Conservation (phyloP, 305 asterid genomes). For the Fraxinus latifolia region DNA sequence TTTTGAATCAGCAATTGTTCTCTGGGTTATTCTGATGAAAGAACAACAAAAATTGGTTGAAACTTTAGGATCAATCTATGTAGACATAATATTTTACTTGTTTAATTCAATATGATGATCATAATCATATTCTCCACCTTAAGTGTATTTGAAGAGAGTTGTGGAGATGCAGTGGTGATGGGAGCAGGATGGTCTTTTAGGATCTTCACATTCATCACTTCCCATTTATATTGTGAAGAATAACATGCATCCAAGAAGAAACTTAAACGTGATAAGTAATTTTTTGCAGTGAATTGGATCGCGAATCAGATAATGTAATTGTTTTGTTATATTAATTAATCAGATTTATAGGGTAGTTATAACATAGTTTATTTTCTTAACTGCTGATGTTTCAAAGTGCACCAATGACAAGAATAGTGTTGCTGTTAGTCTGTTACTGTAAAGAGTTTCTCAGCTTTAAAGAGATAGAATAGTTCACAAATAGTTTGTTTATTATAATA, state of each 20-base stretch:
- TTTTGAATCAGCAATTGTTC: background rate
- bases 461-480: background rate
- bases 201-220: background rate
- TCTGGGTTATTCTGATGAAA: background rate
- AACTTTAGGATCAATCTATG: slow-evolving; percentile 9
- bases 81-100: background rate
- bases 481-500: background rate
- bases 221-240: background rate
- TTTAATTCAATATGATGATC: background rate
- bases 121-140: background rate
- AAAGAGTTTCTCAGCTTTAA: background rate
- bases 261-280: background rate
- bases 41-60: background rate
- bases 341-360: background rate
- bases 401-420: background rate
- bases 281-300: background rate
- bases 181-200: background rate
- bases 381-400: background rate
- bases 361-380: background rate
- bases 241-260: background rate
- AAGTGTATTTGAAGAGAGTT: background rate
- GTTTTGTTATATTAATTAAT: background rate
- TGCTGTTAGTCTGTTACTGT: background rate
- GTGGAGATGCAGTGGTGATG: background rate
- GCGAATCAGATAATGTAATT: background rate